Evolutionary conservation across 331 rosid species (phyloP).

Genomic region (Pyracantha coccinea): DNA sequence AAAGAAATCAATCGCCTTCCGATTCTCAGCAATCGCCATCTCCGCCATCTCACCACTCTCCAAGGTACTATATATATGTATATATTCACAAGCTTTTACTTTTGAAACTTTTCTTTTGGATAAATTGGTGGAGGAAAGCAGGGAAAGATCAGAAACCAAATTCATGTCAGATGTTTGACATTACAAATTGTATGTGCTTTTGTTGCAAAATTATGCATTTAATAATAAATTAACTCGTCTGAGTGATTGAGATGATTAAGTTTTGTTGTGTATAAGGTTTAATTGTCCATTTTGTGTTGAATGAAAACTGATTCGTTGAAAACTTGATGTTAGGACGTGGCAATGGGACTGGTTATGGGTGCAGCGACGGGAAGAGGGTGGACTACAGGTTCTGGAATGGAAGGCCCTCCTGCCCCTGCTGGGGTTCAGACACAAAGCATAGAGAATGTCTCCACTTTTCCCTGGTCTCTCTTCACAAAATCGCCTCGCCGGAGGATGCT

Average conservation of each 20-base stretch:
- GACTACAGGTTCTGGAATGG: conserved; percentile 99
- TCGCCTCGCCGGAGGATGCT: conserved; percentile 93
- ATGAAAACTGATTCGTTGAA: background rate
- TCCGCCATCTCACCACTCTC: conserved; percentile 85
- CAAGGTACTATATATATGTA: conserved; percentile 26
- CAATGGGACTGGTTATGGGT: conserved; percentile 91
- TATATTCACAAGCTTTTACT: background rate
- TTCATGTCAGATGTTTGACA: background rate
- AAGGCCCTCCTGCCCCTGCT: conserved; percentile 83
- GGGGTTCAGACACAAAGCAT: conserved; percentile 36
- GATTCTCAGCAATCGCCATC: conserved; percentile 42
- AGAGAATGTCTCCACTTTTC: conserved; percentile 76
- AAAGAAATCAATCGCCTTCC: conserved; percentile 49
- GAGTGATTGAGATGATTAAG: background rate
- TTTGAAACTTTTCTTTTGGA: background rate
- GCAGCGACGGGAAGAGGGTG: conserved; percentile 90
- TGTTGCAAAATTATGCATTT: background rate
- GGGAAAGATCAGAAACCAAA: background rate
- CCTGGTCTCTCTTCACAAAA: conserved; percentile 96
- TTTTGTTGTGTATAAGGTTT: background rate
- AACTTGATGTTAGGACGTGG: conserved; percentile 49
- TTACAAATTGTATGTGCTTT: background rate
- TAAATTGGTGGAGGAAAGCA: background rate
- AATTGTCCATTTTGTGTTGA: background rate
- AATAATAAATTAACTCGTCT: background rate